These are phyloP conservation scores for Scenedesmus sp. DNA, from an alignment of 163 green algal genomes.

Conservation along the genomic window DNA sequence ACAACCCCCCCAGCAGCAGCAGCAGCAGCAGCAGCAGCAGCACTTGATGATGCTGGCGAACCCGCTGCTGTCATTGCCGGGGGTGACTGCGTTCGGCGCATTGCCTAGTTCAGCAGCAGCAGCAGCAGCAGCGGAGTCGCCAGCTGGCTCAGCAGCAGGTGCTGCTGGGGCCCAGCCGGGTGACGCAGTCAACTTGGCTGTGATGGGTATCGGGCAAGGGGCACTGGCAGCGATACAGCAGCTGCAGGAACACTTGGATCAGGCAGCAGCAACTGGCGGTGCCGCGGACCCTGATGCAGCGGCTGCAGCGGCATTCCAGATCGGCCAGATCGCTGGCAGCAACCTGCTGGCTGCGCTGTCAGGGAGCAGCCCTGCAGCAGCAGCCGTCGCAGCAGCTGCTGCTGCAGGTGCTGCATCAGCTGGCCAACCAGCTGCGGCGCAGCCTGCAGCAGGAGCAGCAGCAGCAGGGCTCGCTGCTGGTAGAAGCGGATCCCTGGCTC, in stretches of 20 bases:
- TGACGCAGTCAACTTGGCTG: neutral
- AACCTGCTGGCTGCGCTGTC: conserved; percentile 29
- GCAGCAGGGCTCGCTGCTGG: neutral
- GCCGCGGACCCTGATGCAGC: conserved; percentile 18
- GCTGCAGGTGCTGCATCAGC: conserved; percentile 32
- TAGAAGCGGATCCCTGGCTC: neutral
- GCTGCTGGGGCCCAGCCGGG: neutral
- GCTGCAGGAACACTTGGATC: conserved; percentile 33
- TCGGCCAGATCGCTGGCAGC: conserved; percentile 21
- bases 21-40: conserved; percentile 34
- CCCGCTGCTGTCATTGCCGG: neutral
- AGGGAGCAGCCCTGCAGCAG: neutral
- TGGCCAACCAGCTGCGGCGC: neutral
- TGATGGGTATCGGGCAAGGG: conserved; percentile 20
- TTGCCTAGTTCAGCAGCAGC: neutral
- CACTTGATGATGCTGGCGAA: neutral
- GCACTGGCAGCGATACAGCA: conserved; percentile 34
- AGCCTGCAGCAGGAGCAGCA: conserved; percentile 8
- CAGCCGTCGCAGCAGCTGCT: conserved; percentile 29
- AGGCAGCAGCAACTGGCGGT: neutral
- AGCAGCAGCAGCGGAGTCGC: neutral
- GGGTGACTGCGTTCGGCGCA: neutral
- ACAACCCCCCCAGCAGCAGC: conserved; percentile 1
- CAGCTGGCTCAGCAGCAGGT: neutral
- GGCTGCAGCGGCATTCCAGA: conserved; percentile 27